A percentile compares a stretch with the other conserved stretches of the same genome.
These are phyloP conservation scores for Trichocladium uniseriatum DNA, from an alignment of 495 filamentous ascomycete genomes.

Conservation along the genomic window DNA sequence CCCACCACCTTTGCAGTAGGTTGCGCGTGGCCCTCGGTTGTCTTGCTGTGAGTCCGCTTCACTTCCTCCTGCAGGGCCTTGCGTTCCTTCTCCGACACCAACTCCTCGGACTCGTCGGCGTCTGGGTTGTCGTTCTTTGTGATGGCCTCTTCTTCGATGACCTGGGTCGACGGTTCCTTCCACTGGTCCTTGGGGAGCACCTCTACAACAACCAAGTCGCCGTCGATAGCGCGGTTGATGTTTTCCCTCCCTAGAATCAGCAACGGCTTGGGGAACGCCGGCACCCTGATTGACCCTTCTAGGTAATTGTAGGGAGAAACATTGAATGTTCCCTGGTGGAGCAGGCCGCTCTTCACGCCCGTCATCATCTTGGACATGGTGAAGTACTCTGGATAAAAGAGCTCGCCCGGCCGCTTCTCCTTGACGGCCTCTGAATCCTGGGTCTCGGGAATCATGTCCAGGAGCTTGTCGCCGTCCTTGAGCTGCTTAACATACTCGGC, in stretches of 20 bases:
- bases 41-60: conserved; percentile 71
- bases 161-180: conserved; percentile 90
- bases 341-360: conserved; percentile 68
- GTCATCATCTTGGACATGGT: conserved; percentile 93
- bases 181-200: conserved; percentile 88
- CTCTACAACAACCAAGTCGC: conserved; percentile 87
- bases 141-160: conserved; percentile 87
- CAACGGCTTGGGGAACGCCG: conserved; percentile 80
- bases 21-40: conserved; percentile 67
- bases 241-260: conserved; percentile 90
- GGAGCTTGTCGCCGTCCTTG: conserved; percentile 68
- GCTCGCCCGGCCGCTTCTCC: conserved; percentile 52
- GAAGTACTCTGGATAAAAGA: conserved; percentile 74
- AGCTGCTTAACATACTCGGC: conserved; percentile 73
- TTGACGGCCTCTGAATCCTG: conserved; percentile 56
- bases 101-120: conserved; percentile 58
- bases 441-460: conserved; percentile 89
- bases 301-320: conserved; percentile 97
- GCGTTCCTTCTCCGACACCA: conserved; percentile 78
- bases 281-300: conserved; percentile 81
- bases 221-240: conserved; percentile 86
- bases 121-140: conserved; percentile 91
- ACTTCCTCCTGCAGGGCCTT: conserved; percentile 84
- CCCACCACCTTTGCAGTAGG: conserved; percentile 92
- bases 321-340: conserved; percentile 92